Conservation (phyloP, 768 basidiomycete genomes). For the Phlegmacium glaucopus region DNA sequence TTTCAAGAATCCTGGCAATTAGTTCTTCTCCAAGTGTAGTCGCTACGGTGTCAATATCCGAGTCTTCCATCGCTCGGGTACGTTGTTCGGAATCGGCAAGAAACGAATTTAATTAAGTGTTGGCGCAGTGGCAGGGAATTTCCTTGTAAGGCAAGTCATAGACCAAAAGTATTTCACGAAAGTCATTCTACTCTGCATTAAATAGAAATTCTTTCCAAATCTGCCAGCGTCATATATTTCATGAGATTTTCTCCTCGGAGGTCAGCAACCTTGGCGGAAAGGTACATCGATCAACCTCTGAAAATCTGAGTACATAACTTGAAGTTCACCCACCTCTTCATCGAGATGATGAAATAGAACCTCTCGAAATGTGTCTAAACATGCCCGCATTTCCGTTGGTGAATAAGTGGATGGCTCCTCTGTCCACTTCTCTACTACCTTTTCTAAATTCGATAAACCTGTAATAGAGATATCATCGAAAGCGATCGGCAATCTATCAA, state of each 20-base stretch:
- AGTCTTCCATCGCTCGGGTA: conserved; percentile 21
- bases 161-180: not conserved
- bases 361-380: conserved; percentile 45
- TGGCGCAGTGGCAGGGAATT: not conserved
- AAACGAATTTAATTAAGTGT: too few species aligned
- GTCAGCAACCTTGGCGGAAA: conserved; percentile 48
- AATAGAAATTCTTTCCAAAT: conserved; percentile 20
- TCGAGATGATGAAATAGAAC: conserved; percentile 52
- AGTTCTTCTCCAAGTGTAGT: conserved; percentile 55
- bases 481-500: not conserved
- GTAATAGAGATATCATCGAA: conserved; percentile 12
- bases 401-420: conserved; percentile 44
- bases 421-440: conserved; percentile 39
- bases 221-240: conserved; percentile 50
- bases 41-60: conserved; percentile 40
- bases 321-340: conserved; percentile 39
- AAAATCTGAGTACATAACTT: not conserved
- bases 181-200: not conserved
- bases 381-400: conserved; percentile 45
- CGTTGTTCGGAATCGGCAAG: conserved; percentile 32
- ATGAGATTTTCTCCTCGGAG: conserved; percentile 47
- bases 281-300: not conserved
- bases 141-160: not conserved
- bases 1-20: conserved; percentile 53
- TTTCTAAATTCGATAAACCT: conserved; percentile 41